phyloP scores from a whole-genome alignment of 352 stramenopile species.

The Globisporangium polare region DNA sequence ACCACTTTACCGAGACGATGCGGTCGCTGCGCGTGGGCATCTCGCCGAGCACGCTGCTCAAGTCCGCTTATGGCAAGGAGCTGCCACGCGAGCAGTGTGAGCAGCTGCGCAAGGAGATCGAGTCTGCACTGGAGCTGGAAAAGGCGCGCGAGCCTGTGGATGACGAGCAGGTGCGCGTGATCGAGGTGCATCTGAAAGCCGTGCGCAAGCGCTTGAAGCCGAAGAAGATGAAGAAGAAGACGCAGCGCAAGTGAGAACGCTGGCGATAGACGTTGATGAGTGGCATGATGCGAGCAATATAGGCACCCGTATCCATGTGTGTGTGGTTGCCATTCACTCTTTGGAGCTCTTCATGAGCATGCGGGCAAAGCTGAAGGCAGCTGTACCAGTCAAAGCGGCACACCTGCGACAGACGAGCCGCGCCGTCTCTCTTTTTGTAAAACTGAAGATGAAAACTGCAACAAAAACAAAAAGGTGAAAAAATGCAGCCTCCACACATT shows the following conservation, averaged over 20 bases:
- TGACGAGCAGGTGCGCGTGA: constrained; percentile 37
- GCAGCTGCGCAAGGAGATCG: constrained; percentile 43
- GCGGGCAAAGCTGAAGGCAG: background rate
- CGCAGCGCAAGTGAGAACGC: constrained; percentile 6
- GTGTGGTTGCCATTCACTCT: background rate
- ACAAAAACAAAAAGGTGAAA: too few relatives aligned
- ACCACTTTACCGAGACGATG: constrained; percentile 61
- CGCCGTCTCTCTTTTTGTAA: background rate
- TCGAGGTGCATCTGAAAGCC: constrained; percentile 41
- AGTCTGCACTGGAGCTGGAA: constrained; percentile 36
- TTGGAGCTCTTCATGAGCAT: background rate
- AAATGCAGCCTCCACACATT: too few relatives aligned
- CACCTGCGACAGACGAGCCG: background rate
- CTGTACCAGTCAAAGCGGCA: background rate
- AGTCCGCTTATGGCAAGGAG: constrained; percentile 38
- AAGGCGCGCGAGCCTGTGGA: constrained; percentile 30
- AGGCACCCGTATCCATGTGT: background rate
- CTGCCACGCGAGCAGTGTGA: constrained; percentile 41
- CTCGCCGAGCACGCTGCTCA: constrained; percentile 26
- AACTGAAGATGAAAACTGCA: background rate
- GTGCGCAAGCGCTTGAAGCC: constrained; percentile 30
- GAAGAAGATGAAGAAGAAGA: constrained; percentile 17
- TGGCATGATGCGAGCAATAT: background rate
- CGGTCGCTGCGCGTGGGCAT: constrained; percentile 48
- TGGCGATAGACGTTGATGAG: background rate